These are phyloP conservation scores for Dovyalis caffra DNA, from an alignment of 345 rosid genomes.

Conservation along the genomic window DNA sequence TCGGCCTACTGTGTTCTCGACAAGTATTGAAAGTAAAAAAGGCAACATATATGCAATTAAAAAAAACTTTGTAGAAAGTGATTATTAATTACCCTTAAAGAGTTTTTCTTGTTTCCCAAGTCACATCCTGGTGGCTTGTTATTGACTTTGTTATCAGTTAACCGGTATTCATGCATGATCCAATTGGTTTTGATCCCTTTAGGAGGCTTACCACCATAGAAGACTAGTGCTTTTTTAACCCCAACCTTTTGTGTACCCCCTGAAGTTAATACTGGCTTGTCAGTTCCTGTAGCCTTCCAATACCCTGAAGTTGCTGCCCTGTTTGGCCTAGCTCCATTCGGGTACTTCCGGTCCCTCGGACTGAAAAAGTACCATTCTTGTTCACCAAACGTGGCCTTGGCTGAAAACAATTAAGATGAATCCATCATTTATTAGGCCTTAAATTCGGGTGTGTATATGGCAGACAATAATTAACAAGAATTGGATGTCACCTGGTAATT, in stretches of 20 bases:
- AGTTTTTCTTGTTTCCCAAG: constrained; percentile 72
- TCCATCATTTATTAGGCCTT: not conserved
- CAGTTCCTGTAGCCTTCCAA: constrained; percentile 40
- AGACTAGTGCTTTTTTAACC: constrained; percentile 37
- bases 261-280: constrained; percentile 29
- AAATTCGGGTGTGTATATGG: not conserved
- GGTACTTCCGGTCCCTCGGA: constrained; percentile 37
- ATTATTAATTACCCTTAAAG: constrained; percentile 59
- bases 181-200: constrained; percentile 36
- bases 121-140: constrained; percentile 65
- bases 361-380: constrained; percentile 40
- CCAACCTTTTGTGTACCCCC: constrained; percentile 34
- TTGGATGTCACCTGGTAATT: constrained; percentile 26
- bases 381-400: constrained; percentile 37
- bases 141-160: constrained; percentile 31
- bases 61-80: not conserved
- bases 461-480: not conserved
- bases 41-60: not conserved
- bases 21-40: not conserved
- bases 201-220: constrained; percentile 39
- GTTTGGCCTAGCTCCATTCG: constrained; percentile 36
- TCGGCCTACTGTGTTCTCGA: not conserved
- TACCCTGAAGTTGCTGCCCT: constrained; percentile 41
- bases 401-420: constrained; percentile 13
- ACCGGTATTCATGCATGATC: constrained; percentile 38